A percentile compares a stretch with the other conserved stretches of the same genome.
phyloP scores from a whole-genome alignment of 345 rosid species.

The Aethionema arabicum region DNA sequence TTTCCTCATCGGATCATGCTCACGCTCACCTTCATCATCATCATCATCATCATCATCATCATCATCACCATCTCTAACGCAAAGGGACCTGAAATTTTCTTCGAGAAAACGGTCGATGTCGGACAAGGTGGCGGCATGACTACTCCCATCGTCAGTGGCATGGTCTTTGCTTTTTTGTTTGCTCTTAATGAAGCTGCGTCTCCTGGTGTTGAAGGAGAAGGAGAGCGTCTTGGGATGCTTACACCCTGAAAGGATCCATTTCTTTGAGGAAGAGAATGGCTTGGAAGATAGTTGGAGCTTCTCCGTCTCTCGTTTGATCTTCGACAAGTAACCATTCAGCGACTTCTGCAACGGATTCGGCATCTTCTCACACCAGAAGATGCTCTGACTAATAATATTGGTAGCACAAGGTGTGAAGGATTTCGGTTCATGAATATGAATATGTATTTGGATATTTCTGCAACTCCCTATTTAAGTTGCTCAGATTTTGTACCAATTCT shows the following conservation, averaged over 20 bases:
- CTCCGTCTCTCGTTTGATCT: constrained; percentile 51
- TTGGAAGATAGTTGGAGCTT: constrained; percentile 38
- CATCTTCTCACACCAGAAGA: constrained; percentile 38
- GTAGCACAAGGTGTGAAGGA: neutral
- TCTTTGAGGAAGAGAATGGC: constrained; percentile 44
- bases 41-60: constrained; percentile 39
- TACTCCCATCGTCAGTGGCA: constrained; percentile 16
- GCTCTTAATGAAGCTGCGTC: constrained; percentile 15
- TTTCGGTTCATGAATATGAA: neutral
- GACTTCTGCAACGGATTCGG: constrained; percentile 62
- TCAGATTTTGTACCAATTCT: constrained; percentile 19
- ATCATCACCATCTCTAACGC: constrained; percentile 44
- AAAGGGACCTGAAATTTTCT: constrained; percentile 85
- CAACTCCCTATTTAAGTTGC: neutral
- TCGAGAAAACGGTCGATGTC: constrained; percentile 79
- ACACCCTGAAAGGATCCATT: constrained; percentile 51
- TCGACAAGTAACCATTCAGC: constrained; percentile 58
- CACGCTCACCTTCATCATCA: neutral
- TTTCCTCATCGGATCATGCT: neutral
- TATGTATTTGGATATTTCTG: neutral
- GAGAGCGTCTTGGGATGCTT: constrained; percentile 67
- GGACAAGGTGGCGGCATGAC: constrained; percentile 60
- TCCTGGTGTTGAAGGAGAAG: constrained; percentile 40
- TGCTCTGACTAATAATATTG: neutral
- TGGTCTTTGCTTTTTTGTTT: neutral